A percentile compares a stretch with the other conserved stretches of the same genome.
Conservation (phyloP, 805 yeast species). For the Kodamaea hsintzibuensis region DNA sequence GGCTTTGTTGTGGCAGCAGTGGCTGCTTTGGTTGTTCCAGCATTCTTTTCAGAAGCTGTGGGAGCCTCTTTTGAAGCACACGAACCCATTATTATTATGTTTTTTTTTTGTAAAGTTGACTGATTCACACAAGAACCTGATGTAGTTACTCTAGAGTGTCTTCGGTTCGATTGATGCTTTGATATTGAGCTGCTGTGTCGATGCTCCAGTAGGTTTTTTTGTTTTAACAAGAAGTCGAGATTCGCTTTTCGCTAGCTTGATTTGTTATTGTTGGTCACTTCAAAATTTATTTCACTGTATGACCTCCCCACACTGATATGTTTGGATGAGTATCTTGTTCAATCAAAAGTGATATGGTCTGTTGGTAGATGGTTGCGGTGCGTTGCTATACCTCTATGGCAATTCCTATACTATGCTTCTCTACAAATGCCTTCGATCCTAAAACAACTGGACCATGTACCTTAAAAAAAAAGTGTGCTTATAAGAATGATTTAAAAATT, state of each 20-base stretch:
- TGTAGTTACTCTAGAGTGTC: not conserved
- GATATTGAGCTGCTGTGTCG: not conserved
- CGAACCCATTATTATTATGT: constrained; percentile 18
- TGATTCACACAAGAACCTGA: not conserved
- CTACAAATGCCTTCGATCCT: not conserved
- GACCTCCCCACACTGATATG: not conserved
- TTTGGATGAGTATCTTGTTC: too few species aligned
- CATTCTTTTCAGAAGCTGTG: not conserved
- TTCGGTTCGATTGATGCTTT: not conserved
- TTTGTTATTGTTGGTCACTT: not conserved
- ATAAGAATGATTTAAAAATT: not conserved
- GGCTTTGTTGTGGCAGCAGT: not conserved
- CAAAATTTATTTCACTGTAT: not conserved
- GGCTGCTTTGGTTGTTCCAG: constrained; percentile 3
- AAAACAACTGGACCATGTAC: not conserved
- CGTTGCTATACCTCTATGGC: not conserved
- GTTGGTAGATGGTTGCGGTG: not conserved
- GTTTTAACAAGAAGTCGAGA: not conserved
- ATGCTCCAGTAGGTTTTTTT: not conserved
- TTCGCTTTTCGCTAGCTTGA: constrained; percentile 4
- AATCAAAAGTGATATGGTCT: not conserved
- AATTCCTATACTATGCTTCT: not conserved
- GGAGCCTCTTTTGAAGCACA: constrained; percentile 16
- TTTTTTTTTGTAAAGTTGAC: not conserved
- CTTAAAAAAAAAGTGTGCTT: not conserved